Evolutionary conservation across 164 flowering plant species (phyloP), one percentile per base, ranked within the genome.

Genomic region (Litsea cubeba): DNA sequence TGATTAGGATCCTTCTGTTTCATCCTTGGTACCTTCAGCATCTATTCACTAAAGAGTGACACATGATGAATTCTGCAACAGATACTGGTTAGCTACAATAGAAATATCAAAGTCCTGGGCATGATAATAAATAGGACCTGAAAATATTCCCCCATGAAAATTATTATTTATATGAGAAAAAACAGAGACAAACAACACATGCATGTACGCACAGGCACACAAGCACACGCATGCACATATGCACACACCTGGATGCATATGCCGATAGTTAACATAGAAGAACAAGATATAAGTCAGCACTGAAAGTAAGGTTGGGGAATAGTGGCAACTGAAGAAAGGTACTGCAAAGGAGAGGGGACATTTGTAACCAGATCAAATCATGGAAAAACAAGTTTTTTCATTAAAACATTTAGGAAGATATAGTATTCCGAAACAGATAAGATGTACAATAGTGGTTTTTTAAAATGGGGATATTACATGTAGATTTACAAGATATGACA

Each of bases 401-500:
- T 66, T 28, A 54, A 54, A 54, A 54, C 12, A 54, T 18, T 54
- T 66, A 18, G 28, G 62, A 72, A 17, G 46, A 58, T 62, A 67
- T 71, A 68, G 72, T 80, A 46, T 72, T 73, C 50, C 35, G 74
- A 15, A 80, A 81, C 75, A 80, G 71, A 75, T 79, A 81, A 71
- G 70, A 76, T 76, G 85, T 86, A 82, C 69, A 82, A 80, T 86
- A 80, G 80, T 74, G 74, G 81, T 74, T 82, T 83, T 79, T 69
- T 58, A 79, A 79, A 72, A 73, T 79, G 79, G 83, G 78, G 90
- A 82, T 79, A 84, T 72, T 78, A 78, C 78, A 70, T 78, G 83
- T 83, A 82, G 71, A 85, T 83, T 83, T 83, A 88, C 87, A 87
- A 85, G 86, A 74, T 30, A 85, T 81, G 77, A 79, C 72, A 79